Base-by-base conservation (phyloP, 495 filamentous ascomycete species). In the Neurospora discreta region DNA sequence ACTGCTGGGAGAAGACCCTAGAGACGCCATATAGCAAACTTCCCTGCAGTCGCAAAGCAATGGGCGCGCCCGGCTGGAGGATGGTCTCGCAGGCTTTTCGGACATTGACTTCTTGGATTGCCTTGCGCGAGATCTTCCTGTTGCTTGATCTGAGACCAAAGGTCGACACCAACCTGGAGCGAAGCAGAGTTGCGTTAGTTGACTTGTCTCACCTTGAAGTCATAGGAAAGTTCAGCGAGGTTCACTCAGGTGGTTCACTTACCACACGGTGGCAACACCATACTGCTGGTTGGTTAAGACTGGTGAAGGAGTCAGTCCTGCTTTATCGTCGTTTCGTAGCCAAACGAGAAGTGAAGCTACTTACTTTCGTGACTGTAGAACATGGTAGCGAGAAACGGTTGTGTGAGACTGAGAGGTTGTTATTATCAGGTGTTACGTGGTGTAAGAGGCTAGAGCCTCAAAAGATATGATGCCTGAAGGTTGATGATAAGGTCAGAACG, bases 201-300 rank as follows among this genome's bases (percentile, higher is more conserved):
- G 60, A 30, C 38, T 15, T 6, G 20, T 38, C 13, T 20, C 11
- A 9, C 7, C 68, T 16, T 13, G 26, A 26, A 46, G 18, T 58
- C 15, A 68, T 39, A 1, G 15, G 11, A 11, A 33, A 26, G 52
- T 65, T 58, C 9, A 20, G 10, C 0, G 8, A 26, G 20, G n/a
- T 44, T 65, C 5, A 9, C 16, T 23, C 9, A 38, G 38, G 43
- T 38, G 38, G 43, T 38, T 46, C 71, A 78, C 88, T 80, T 85
- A 97, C 94, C 95, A 99, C 69, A 99, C 89, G 3, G 95, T 98
- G 5, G 95, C 93, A 70, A 99, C 93, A 39, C 95, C 95, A 84
- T 97, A 90, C 78, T 93, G 90, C 52, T 90, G 90, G 65, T 88
- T 93, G 6, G 92, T 97, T 70, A 99, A 89, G 72, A 98, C 94